Base-by-base conservation (phyloP, 1,139 yeast species). In the Taphrina sp. region DNA sequence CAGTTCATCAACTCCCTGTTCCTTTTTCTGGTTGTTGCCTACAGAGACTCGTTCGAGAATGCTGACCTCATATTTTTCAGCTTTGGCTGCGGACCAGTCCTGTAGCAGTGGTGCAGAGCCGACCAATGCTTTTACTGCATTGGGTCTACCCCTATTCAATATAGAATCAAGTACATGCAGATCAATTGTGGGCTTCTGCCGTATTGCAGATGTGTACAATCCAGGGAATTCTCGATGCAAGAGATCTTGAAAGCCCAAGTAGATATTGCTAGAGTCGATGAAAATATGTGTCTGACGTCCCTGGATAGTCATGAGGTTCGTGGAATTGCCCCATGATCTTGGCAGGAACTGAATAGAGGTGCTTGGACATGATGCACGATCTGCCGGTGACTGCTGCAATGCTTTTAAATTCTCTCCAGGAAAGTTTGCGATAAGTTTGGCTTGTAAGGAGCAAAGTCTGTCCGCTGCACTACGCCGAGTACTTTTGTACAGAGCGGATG, bases 1-100 rank as follows among this genome's bases (percentile, higher is more conserved):
- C 19, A 56, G 31, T 20, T 56, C 57, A 23, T 56, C 59, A 28
- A 56, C 57, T n/a, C 59, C 59, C 31, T 52, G 57, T 24, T 56
- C 59, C 10, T 26, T 43, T 42, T 16, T 42, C 12, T 7, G 29
- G 19, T n/a, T 7, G n/a, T 17, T 12, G 3, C 16, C 2, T 1
- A 37, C 34, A 8, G 39, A 29, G n/a, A 56, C 57, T 4, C 54
- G 57, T 24, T 35, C 47, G 10, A 56, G 38, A 19, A 43, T 37
- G 33, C 46, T 23, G 20, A 52, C 47, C 28, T 56, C 57, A 23
- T 52, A 56, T 5, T 34, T 42, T 1, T 42, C 23, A 14, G 31
- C 26, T 8, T 23, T 23, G 10, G 54, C 53, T 10, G 47, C 46
- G 8, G 24, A 12, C 53, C 43, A 38, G 8, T 37, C 29, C 34